Base-by-base conservation (phyloP, 2,329 filamentous ascomycete species). In the Aureobasidium sp. region DNA sequence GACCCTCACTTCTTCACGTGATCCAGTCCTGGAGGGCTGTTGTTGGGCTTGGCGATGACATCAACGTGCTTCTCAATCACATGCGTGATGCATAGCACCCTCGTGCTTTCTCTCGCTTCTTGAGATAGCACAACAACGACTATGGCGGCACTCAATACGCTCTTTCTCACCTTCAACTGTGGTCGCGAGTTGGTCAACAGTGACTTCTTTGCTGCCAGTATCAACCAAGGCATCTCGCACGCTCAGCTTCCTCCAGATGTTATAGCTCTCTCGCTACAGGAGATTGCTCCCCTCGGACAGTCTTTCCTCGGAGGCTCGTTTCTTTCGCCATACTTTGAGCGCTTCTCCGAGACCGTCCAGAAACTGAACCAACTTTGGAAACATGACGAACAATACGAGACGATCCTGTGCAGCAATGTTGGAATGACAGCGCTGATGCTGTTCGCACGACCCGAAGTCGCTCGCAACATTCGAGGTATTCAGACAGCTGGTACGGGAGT, bases 341-440 rank as follows among this genome's bases (percentile, higher is more conserved):
- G 83, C 32, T 87, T 94, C 72, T 81, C 83, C 52, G 80, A 87
- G 63, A 89, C 90, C 0, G 80, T 97, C 61, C 53, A 66, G 17
- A 63, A 64, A 26, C 69, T 71, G 6, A 48, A 65, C 29, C 66
- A 66, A 64, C 84, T 88, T 66, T 79, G 87, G 62, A 42, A 62
- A 23, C 26, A 47, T 34, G 91, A 90, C 0, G 76, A 78, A 57
- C 75, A 74, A 61, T 96, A 95, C 73, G 84, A 85, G 42, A 84
- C 90, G 61, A 77, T 96, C 29, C 79, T 85, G 52, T 82, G 84
- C 26, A 83, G 86, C 50, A 91, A 94, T 73, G 83, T 92, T 53
- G 93, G 94, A 66, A 91, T 97, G 86, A 97, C 92, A 0, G 91
- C 84, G 27, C 84, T 97, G 56, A 84, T 97, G 80, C 81, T 97